Conservation (phyloP, 176 grass and related monocot genomes). For the Elaeis guineensis region DNA sequence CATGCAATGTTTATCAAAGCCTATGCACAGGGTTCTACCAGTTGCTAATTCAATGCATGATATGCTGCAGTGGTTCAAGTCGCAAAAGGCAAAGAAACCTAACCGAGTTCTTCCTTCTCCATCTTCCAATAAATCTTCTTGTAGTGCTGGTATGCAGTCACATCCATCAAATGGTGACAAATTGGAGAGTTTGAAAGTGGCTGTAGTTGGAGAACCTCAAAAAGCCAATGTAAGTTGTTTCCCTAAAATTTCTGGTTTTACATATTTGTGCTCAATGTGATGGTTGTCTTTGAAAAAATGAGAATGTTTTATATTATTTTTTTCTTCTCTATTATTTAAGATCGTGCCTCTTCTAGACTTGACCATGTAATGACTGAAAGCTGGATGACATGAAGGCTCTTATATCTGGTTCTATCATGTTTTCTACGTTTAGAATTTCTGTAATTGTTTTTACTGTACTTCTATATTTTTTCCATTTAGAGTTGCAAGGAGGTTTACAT, state of each 20-base stretch:
- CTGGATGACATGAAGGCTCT: too few species aligned
- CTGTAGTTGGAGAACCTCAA: slow-evolving; percentile 53
- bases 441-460: too few species aligned
- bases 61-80: slow-evolving; percentile 82
- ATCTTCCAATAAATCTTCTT: slow-evolving; percentile 49
- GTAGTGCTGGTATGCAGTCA: slow-evolving; percentile 23
- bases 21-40: not conserved
- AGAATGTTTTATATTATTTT: too few species aligned
- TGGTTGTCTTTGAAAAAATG: too few species aligned
- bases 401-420: too few species aligned
- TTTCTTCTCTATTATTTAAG: too few species aligned
- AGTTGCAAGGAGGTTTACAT: too few species aligned
- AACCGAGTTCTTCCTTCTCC: slow-evolving; percentile 58
- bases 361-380: too few species aligned
- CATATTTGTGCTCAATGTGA: too few species aligned
- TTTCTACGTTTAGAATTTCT: too few species aligned
- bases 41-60: slow-evolving; percentile 4
- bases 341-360: too few species aligned
- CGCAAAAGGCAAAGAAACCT: slow-evolving; percentile 77
- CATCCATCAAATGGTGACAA: slow-evolving; percentile 34
- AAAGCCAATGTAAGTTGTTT: slow-evolving; percentile 43
- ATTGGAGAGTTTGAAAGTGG: slow-evolving; percentile 69
- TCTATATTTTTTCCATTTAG: too few species aligned
- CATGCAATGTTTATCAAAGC: not conserved
- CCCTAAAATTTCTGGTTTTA: not conserved